Base-by-base conservation (phyloP, 2,329 filamentous ascomycete species). In the Paecilomyces dactylethromorphus region DNA sequence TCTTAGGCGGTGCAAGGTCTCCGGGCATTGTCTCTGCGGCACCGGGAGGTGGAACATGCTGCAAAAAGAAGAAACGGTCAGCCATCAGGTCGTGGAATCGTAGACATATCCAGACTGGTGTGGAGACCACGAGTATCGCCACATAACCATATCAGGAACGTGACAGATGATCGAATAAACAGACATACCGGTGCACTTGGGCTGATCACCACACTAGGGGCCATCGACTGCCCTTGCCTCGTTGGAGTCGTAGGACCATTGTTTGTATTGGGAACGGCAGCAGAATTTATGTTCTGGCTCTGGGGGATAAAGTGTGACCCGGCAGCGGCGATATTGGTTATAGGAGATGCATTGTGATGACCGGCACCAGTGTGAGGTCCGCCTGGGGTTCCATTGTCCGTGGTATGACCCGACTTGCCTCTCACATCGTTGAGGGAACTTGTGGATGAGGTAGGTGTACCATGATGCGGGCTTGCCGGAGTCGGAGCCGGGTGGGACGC, bases 21-120 rank as follows among this genome's bases (percentile, higher is more conserved):
- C 95, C 91, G 56, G 94, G 94, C 93, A 99, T 97, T 5, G 93
- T 97, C 79, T 99, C 94, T 64, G 92, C 89, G 59, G 92, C 89
- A 65, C 94, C 94, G 54, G 94, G 94, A 62, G 92, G 92, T 55
- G 94, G 92, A 52, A 94, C 81, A 78, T 99, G 94, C 92, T 94
- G 69, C 58, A 55, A 57, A 32, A 49, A 33, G 58, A 18, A 45
- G 7, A 45, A 18, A 18, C 15, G 8, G 39, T 45, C 39, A 45
- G 39, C 39, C 10, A 45, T 45, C 15, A 45, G 6, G 21, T n/a
- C 5, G 18, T 18, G 10, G 10, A 45, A 45, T n/a, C 5, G 18
- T 18, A 5, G 10, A 45, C 6, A 45, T 45, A 18, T 45, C n/a
- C 10, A 45, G n/a, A 45, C 39, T 45, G 39, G n/a, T 5, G 18